Evolutionary conservation across 345 rosid genomes (phyloP), one percentile per base, ranked within the genome.

Genomic region (Eucalyptus microcorys): DNA sequence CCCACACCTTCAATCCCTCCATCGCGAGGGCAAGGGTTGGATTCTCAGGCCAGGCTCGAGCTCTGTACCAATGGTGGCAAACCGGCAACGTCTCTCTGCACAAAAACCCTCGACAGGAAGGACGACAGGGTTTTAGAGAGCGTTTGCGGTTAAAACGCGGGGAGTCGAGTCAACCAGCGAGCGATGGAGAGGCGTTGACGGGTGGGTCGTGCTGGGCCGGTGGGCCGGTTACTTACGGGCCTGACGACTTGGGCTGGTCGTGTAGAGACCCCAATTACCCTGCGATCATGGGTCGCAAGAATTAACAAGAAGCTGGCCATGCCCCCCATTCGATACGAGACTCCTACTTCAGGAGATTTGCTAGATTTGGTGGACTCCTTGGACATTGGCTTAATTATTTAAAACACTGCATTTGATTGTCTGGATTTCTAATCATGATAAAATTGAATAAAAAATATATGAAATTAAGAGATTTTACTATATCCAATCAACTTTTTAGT

Each of bases 1-100:
- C 94, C 6, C 96, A 90, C 30, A 93, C 93, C 89, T 91, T 94
- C 90, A 97, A 88, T 5, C 99, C 99, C 71, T 97, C 98, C 99
- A 96, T 95, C 80, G 86, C 12, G 40, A 47, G 21, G 64, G 48
- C 27, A 27, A n/a, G 2, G 8, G 5, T 42, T 40, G 45, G 43
- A 57, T 30, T 17, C 49, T 34, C 24, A 12, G 27, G 14, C 84
- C 84, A 76, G 84, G 84, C 84, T 21, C 47, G 45, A 76, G 84
- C 84, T 40, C 14, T 5, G 30, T 7, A 40, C 84, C 22, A 11
- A 40, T 37, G 84, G 84, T 15, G 84, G 84, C 84, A 76, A 76
- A n/a, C 32, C 32, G 34, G 68, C 68, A 76, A 40, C 84, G 84
- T 76, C 84, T 11, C 84, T 21, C 84, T 11, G 47, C 47, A 2